phyloP scores from a whole-genome alignment of 495 filamentous ascomycete species.

The Trypethelium eluteriae region DNA sequence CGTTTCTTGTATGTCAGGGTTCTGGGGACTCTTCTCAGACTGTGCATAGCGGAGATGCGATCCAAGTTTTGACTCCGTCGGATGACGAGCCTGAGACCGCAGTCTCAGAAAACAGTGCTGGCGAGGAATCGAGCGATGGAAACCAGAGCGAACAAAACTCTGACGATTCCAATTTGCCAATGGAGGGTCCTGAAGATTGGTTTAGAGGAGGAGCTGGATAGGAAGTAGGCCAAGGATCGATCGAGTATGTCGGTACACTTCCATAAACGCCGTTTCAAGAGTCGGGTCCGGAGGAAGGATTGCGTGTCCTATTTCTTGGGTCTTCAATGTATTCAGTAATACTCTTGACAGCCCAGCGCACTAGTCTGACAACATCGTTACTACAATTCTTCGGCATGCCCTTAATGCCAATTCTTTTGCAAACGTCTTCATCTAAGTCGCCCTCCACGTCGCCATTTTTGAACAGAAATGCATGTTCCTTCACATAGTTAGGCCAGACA shows the following conservation, averaged over 20 bases:
- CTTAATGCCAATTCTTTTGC: slow-evolving; percentile 41
- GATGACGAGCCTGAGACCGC: not conserved
- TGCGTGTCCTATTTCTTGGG: not conserved
- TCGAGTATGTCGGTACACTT: not conserved
- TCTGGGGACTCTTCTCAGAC: not conserved
- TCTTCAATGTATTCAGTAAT: not conserved
- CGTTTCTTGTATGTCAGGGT: not conserved
- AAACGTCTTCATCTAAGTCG: slow-evolving; percentile 38
- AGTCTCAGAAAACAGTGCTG: not conserved
- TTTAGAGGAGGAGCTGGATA: not conserved
- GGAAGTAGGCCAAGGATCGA: not conserved
- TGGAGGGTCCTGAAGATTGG: not conserved
- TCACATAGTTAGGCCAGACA: slow-evolving; percentile 89
- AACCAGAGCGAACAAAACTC: not conserved
- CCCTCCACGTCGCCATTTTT: slow-evolving; percentile 54
- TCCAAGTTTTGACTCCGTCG: not conserved
- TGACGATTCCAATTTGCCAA: not conserved
- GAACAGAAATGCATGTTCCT: slow-evolving; percentile 70
- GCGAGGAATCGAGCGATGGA: not conserved
- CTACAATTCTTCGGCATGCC: slow-evolving; percentile 28
- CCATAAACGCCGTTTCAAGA: not conserved
- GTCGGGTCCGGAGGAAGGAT: not conserved
- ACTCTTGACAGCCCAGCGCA: not conserved
- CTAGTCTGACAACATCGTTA: not conserved
- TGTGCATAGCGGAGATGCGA: not conserved